Evolutionary conservation across 1,284 basidiomycete species (phyloP), one percentile per base, ranked within the genome.

Genomic region (Ganoderma lingzhi): DNA sequence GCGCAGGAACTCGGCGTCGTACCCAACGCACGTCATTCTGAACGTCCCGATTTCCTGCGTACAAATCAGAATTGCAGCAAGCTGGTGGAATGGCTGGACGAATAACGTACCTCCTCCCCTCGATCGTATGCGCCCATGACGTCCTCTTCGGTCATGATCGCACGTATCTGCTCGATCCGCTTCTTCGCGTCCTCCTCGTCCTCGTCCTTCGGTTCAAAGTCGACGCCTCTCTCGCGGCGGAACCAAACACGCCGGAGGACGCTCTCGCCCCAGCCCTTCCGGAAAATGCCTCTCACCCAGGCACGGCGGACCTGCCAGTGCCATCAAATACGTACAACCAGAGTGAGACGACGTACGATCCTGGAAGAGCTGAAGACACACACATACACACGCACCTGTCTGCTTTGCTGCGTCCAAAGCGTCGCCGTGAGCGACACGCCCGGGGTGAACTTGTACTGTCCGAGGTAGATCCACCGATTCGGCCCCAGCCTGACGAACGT

Each of bases 401-500:
- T 39, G 32, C 41, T 63, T 55, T 67, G 66, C 23, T 58, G 14
- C 55, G 44, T 62, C 44, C 61, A 68, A 15, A 30, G 37, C 17
- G 44, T 45, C 23, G 51, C 17, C 3, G 63, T 68, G 12, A 68
- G 58, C 5, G 63, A 53, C 53, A 14, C 23, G 4, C 67, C 67
- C 4, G 63, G 56, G 15, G 8, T 35, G 9, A 45, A 39, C 51
- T 9, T n/a, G 48, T 68, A 68, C 55, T 68, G 51, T 3, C 67
- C 67, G 59, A 68, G 53, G 41, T 65, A 68, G 14, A 68, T 35
- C 67, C 67, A 65, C 8, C 53, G 37, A 10, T 19, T 35, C 6
- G 39, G 17, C 4, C 9, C 51, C 15, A 65, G n/a, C 17, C 63
- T 41, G 4, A 65, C 63, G 32, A 68, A 68, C 1, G 63, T 64